Conservation (phyloP, 306 rosid species). For the Cercis canadensis region DNA sequence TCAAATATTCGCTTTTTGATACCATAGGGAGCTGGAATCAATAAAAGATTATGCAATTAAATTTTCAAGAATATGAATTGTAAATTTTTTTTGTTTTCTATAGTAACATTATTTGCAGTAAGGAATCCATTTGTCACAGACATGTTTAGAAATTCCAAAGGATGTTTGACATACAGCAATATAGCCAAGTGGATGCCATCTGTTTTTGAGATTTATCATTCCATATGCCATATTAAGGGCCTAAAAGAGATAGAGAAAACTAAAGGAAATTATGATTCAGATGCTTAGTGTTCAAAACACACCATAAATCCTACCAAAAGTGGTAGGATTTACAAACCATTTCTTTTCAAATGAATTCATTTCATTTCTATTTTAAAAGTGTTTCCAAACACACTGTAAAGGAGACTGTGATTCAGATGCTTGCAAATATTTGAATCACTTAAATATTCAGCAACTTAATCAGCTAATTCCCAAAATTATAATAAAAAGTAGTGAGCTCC, state of each 20-base stretch:
- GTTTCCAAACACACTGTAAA: too few species aligned
- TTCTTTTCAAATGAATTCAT: too few species aligned
- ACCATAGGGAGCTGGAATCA: conserved; percentile 74
- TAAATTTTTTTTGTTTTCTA: background rate
- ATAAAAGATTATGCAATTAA: background rate
- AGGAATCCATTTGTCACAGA: background rate
- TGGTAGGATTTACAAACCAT: too few species aligned
- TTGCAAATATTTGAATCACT: too few species aligned
- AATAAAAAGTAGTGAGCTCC: background rate
- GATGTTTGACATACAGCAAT: background rate
- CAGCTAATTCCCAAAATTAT: background rate
- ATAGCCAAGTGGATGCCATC: background rate
- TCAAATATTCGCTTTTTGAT: conserved; percentile 78
- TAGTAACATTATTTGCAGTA: background rate
- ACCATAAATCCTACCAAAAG: too few species aligned
- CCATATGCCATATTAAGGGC: too few species aligned
- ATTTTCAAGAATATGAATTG: conserved; percentile 7
- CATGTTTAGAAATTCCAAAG: background rate
- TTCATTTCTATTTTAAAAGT: too few species aligned
- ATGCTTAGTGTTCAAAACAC: background rate
- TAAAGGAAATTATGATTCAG: background rate
- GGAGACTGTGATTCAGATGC: too few species aligned
- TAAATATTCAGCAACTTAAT: background rate
- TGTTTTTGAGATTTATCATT: background rate
- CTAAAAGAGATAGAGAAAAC: background rate